Evolutionary conservation across 2,329 filamentous ascomycete genomes (phyloP), one percentile per base, ranked within the genome.

Genomic region (Botrytis cinerea): DNA sequence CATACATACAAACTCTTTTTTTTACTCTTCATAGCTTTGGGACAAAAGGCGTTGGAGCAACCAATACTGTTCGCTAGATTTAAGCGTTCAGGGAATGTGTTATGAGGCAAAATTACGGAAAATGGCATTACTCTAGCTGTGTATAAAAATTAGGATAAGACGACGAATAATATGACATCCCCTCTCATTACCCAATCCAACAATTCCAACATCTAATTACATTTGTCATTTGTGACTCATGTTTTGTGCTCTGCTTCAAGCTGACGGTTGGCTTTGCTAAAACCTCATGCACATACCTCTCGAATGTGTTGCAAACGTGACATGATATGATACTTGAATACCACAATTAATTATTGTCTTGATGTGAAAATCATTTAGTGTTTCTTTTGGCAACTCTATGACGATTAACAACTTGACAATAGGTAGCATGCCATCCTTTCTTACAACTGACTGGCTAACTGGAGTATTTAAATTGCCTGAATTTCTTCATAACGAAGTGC

Each of bases 81-180:
- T 71, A 73, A 77, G 76, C 75, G 75, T 75, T 74, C 64, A 78
- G 72, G 76, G 75, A 76, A 78, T 76, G 75, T 77, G 68, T 73
- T 73, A 75, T 75, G 75, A 76, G 73, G 78, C 75, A 77, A 75
- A 77, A 70, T 76, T 77, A 78, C 74, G 76, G 75, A 76, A 80
- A 79, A 75, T 73, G 77, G 75, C 64, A 77, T 78, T 76, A 76
- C 73, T 78, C 72, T 77, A 76, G 77, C 76, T 62, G 45, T 81
- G 78, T 81, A 80, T 77, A 83, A 80, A 81, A 83, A 83, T 78
- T 81, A 83, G 81, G 80, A 81, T 85, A 85, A 82, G 83, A 82
- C 80, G 82, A 82, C 81, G 81, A 81, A 84, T 87, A 88, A 88
- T 87, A 83, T 82, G 82, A 86, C 83, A 85, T 88, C 87, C 85